Conservation (phyloP, 371 early-diverging fungal species). For the Lichtheimia corymbifera region DNA sequence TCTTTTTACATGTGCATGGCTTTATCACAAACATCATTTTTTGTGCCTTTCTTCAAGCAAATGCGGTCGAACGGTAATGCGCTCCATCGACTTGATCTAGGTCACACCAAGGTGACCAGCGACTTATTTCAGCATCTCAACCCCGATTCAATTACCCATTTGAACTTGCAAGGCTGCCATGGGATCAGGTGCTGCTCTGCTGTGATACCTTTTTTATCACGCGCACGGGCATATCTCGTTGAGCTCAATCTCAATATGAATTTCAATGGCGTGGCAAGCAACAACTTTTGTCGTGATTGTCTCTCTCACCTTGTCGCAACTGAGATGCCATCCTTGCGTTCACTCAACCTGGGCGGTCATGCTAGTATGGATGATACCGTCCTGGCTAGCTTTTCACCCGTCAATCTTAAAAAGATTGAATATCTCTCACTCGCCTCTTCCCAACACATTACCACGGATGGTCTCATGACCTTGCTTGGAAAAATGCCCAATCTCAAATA, state of each 20-base stretch:
- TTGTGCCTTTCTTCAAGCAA: constrained; percentile 37
- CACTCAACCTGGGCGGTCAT: constrained; percentile 37
- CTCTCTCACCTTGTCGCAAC: constrained; percentile 7
- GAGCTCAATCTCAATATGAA: constrained; percentile 34
- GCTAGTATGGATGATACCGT: constrained; percentile 22
- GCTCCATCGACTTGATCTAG: constrained; percentile 30
- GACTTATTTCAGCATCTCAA: constrained; percentile 23
- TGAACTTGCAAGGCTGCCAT: constrained; percentile 36
- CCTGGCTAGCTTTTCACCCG: not conserved
- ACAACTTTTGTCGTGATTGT: constrained; percentile 30
- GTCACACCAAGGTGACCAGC: constrained; percentile 34
- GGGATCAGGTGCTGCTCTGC: constrained; percentile 31
- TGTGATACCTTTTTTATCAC: constrained; percentile 15
- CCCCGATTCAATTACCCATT: constrained; percentile 23
- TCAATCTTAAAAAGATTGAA: not conserved
- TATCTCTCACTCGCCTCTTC: constrained; percentile 10
- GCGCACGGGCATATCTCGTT: constrained; percentile 8
- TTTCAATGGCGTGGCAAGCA: constrained; percentile 25
- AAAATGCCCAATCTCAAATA: constrained; percentile 14
- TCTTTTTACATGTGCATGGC: constrained; percentile 44
- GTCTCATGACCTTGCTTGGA: not conserved
- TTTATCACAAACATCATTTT: constrained; percentile 29
- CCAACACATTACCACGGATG: constrained; percentile 6
- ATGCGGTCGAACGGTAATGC: constrained; percentile 13
- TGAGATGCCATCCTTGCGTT: constrained; percentile 9